Base-by-base conservation (phyloP, 108 stramenopile genomes). In the Skeletonema grethae region DNA sequence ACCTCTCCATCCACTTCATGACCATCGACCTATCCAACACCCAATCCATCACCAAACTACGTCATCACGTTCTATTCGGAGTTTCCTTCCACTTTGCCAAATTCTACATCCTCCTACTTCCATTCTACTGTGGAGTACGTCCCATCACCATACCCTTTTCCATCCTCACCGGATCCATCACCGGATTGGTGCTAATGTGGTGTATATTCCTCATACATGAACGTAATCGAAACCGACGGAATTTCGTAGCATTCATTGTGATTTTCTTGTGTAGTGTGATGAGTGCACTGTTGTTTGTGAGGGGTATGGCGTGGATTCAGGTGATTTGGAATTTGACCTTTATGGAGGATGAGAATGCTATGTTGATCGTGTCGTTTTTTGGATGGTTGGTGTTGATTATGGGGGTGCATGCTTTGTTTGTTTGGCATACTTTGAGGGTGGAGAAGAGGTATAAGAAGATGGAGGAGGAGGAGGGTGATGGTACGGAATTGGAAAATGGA, bases 281-380 rank as follows among this genome's bases (percentile, higher is more conserved):
- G 16, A 69, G 67, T 30, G 57, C 79, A 24, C n/a, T 73, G 32
- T 20, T 57, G 15, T 80, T 80, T 69, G 72, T 69, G 13, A 38
- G 79, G 15, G 79, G 79, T 53, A 59, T 80, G 41, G 79, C 79
- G 5, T 80, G 68, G 72, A 80, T 80, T 24, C 79, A 74, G 43
- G 73, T 64, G 12, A 68, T 80, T 4, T 80, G 79, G 79, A 55
- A 57, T 13, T 55, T 50, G 46, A 11, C 69, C 3, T 36, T 80
- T 7, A 36, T 69, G 9, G 48, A 70, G 0, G 41, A 80, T 61
- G 72, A 59, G 15, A 72, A 80, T 70, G 62, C 53, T 24, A 48
- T 80, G 43, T 20, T 80, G 56, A 8, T 62, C 11, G 63, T 64
- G 50, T 67, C 65, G 0, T 80, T 80, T 63, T 80, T 80, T 45